Percentiles rank a stretch among this genome's conserved stretches.
These are phyloP conservation scores for Erigeron canadensis DNA, from an alignment of 129 eudicot species.

Conservation along the genomic window DNA sequence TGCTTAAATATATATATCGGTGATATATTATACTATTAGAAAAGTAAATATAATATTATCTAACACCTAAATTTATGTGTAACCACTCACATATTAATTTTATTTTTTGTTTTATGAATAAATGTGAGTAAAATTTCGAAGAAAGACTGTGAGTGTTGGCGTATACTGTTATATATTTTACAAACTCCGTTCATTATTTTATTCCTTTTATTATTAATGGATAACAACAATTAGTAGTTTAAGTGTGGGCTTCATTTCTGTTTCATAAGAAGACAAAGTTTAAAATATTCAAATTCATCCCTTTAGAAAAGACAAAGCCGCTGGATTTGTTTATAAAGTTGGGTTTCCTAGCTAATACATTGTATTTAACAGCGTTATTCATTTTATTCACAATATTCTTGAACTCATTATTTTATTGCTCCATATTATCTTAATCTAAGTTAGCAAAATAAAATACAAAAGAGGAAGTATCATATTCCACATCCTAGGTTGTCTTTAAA, in stretches of 20 bases:
- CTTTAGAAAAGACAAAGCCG: slow-evolving; percentile 29
- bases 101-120: no score
- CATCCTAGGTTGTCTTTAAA: slow-evolving; percentile 42
- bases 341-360: slow-evolving; percentile 33
- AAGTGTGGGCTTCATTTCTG: slow-evolving; percentile 13
- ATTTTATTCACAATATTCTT: slow-evolving; percentile 25
- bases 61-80: no score
- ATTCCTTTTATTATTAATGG: neutral
- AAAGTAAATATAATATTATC: no score
- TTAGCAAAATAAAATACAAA: slow-evolving; percentile 7
- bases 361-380: slow-evolving; percentile 24
- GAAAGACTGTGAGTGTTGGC: no score
- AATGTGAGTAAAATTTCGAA: no score
- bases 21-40: no score
- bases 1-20: no score
- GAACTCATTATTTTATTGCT: slow-evolving; percentile 11
- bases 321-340: slow-evolving; percentile 34
- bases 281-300: neutral
- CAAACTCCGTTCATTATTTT: neutral
- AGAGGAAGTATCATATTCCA: slow-evolving; percentile 13
- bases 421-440: neutral
- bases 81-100: no score
- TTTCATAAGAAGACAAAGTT: slow-evolving; percentile 25
- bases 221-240: neutral
- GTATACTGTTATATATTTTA: no score